A percentile compares a stretch with the other conserved stretches of the same genome.
phyloP scores from a whole-genome alignment of 495 filamentous ascomycete species.

The Geopyxis carbonaria region DNA sequence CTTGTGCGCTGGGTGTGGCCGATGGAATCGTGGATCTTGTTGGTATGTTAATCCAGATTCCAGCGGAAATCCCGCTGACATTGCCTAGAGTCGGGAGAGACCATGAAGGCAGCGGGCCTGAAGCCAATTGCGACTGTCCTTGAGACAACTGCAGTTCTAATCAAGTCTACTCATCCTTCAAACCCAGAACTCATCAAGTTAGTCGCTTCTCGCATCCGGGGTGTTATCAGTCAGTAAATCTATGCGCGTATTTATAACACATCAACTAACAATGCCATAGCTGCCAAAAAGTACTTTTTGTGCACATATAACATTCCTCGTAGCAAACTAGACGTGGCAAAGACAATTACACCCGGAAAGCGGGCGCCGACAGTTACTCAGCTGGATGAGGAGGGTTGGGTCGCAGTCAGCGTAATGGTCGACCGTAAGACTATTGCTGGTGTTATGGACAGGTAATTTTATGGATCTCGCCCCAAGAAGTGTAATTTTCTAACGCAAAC shows the following conservation, averaged over 20 bases:
- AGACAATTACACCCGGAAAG: conserved; percentile 78
- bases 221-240: conserved; percentile 59
- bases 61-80: conserved; percentile 3
- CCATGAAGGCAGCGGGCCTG: conserved; percentile 93
- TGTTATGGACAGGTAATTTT: conserved; percentile 61
- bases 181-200: conserved; percentile 61
- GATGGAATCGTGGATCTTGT: conserved; percentile 97
- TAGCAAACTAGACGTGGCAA: conserved; percentile 43
- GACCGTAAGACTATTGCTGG: conserved; percentile 73
- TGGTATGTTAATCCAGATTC: conserved; percentile 38
- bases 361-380: conserved; percentile 79
- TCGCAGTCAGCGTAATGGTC: conserved; percentile 86
- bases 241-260: neutral
- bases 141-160: conserved; percentile 67
- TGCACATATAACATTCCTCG: conserved; percentile 92
- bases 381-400: conserved; percentile 79
- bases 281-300: conserved; percentile 83
- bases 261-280: conserved; percentile 25
- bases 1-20: conserved; percentile 86
- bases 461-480: neutral
- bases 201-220: conserved; percentile 65
- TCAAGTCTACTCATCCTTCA: conserved; percentile 77
- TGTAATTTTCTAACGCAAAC: conserved; percentile 1
- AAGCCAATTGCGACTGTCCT: conserved; percentile 91
- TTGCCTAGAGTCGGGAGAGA: conserved; percentile 77